A percentile compares a stretch with the other conserved stretches of the same genome.
phyloP scores from a whole-genome alignment of 495 filamentous ascomycete species.

The Annulohypoxylon nitens region DNA sequence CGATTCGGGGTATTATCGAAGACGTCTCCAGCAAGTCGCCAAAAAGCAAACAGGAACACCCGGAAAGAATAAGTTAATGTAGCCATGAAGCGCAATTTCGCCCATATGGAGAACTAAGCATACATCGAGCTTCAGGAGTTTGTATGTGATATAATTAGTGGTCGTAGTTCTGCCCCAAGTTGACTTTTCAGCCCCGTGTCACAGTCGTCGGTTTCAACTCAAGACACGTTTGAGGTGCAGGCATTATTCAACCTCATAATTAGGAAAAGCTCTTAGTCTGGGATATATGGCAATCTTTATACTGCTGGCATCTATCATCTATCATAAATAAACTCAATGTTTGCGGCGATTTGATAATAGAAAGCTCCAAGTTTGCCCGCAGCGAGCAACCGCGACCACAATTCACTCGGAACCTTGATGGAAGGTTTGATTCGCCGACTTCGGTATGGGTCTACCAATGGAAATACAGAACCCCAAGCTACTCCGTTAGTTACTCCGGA shows the following conservation, averaged over 20 bases:
- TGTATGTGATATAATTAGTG: too few species aligned
- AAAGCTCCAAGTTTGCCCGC: slow-evolving; percentile 8
- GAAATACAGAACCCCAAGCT: slow-evolving; percentile 15
- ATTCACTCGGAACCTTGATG: slow-evolving; percentile 32
- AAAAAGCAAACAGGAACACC: not conserved
- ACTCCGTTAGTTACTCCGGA: slow-evolving; percentile 44
- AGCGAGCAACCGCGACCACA: not conserved
- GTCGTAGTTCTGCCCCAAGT: too few species aligned
- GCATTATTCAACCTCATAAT: too few species aligned
- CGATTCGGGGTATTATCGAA: not conserved
- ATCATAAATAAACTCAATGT: not conserved
- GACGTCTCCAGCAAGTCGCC: not conserved
- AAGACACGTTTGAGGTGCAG: too few species aligned
- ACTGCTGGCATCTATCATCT: not conserved
- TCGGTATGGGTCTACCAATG: slow-evolving; percentile 30
- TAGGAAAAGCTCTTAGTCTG: too few species aligned
- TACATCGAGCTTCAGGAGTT: too few species aligned
- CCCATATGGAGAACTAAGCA: not conserved
- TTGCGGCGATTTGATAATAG: slow-evolving; percentile 8
- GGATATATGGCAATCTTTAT: not conserved
- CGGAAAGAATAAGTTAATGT: not conserved
- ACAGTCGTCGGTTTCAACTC: too few species aligned
- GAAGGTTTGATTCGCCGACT: slow-evolving; percentile 42
- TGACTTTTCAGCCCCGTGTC: too few species aligned
- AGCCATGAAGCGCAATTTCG: not conserved